phyloP scores from a whole-genome alignment of 1,139 yeast genomes.

The Hansenula sp. region DNA sequence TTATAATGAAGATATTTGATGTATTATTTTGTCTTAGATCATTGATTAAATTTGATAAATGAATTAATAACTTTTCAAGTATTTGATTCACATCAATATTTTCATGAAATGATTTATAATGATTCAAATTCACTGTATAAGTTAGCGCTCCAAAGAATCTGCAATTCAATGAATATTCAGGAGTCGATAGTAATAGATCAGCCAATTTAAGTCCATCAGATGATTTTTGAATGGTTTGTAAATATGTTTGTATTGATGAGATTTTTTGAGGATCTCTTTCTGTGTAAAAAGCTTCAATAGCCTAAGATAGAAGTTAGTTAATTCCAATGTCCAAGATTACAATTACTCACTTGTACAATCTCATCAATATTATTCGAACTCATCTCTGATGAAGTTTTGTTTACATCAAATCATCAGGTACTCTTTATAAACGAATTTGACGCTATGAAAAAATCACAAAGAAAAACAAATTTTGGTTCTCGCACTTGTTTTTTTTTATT shows the following conservation, averaged over 20 bases:
- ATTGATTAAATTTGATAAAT: constrained; percentile 7
- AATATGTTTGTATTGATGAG: constrained; percentile 40
- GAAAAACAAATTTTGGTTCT: too few relatives aligned
- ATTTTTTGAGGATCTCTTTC: constrained; percentile 28
- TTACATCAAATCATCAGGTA: too few relatives aligned
- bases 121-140: constrained; percentile 50
- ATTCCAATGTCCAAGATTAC: too few relatives aligned
- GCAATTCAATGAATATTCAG: constrained; percentile 39
- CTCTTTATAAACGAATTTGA: too few relatives aligned
- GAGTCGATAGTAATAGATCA: constrained; percentile 36
- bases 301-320: constrained; percentile 5
- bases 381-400: too few relatives aligned
- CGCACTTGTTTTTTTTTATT: not conserved
- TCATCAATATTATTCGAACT: too few relatives aligned
- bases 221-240: constrained; percentile 55
- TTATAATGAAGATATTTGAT: constrained; percentile 30
- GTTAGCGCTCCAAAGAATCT: constrained; percentile 74
- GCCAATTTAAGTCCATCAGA: constrained; percentile 48
- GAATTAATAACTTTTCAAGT: constrained; percentile 21
- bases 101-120: constrained; percentile 10
- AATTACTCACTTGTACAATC: too few relatives aligned
- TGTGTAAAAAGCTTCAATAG: constrained; percentile 18
- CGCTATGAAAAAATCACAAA: too few relatives aligned
- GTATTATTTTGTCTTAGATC: constrained; percentile 9
- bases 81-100: constrained; percentile 14